Evolutionary conservation across 1,284 basidiomycete species (phyloP).

Genomic region (Naganishia cerealis): DNA sequence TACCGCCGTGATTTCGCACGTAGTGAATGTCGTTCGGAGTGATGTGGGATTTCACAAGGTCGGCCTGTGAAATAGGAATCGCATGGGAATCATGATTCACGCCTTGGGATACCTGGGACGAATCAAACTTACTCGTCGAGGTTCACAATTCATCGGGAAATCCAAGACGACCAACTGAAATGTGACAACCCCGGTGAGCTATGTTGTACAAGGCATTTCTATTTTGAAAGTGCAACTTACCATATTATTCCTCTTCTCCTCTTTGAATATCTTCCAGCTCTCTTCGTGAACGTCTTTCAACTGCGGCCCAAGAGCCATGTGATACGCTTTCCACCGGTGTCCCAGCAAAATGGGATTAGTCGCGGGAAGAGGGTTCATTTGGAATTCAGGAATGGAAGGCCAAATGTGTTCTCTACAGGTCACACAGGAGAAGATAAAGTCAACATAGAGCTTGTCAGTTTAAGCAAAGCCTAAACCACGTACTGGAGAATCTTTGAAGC

Average conservation of each 20-base stretch:
- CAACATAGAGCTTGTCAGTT: not conserved
- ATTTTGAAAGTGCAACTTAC: conserved; percentile 4
- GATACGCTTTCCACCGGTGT: conserved; percentile 62
- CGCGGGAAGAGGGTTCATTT: conserved; percentile 58
- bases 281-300: conserved; percentile 57
- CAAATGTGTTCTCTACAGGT: conserved; percentile 6
- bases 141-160: conserved; percentile 59
- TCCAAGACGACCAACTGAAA: conserved; percentile 58
- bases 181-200: not conserved
- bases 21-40: conserved; percentile 56
- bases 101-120: not conserved
- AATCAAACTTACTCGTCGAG: conserved; percentile 8
- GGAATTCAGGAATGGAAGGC: conserved; percentile 55
- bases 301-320: conserved; percentile 55
- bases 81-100: not conserved
- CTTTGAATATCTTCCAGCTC: conserved; percentile 61
- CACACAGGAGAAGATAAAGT: not conserved
- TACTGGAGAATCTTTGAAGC: conserved; percentile 29
- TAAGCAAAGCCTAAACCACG: not conserved
- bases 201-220: not conserved
- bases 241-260: conserved; percentile 54
- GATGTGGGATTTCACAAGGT: conserved; percentile 52
- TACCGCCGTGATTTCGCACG: conserved; percentile 58
- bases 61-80: conserved; percentile 50
- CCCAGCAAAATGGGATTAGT: conserved; percentile 62